phyloP scores from a whole-genome alignment of 495 filamentous ascomycete genomes.

The Xylaria intraflava region DNA sequence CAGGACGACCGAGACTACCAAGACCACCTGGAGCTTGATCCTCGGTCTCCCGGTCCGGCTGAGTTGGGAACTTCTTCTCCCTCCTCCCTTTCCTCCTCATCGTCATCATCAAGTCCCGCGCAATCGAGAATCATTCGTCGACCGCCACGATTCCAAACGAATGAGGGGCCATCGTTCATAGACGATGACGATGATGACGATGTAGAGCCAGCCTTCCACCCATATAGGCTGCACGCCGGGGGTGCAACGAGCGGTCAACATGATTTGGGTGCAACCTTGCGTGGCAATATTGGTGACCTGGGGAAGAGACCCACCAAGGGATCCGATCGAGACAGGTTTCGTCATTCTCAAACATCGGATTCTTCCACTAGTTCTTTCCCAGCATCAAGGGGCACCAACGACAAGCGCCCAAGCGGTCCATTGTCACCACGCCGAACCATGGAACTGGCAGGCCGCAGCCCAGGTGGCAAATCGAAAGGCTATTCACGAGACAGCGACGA shows the following conservation, averaged over 20 bases:
- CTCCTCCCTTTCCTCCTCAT: constrained; percentile 37
- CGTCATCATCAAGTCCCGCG: constrained; percentile 29
- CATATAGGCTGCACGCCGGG: constrained; percentile 38
- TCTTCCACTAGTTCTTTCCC: constrained; percentile 53
- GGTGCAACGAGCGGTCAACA: constrained; percentile 30
- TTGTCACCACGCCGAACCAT: constrained; percentile 50
- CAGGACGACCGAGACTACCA: not conserved
- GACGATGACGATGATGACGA: constrained; percentile 52
- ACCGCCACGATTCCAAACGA: constrained; percentile 47
- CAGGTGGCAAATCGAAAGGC: constrained; percentile 45
- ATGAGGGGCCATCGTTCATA: constrained; percentile 22
- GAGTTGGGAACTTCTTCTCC: constrained; percentile 23
- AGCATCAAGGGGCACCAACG: constrained; percentile 6
- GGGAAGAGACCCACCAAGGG: constrained; percentile 27
- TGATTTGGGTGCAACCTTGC: constrained; percentile 58
- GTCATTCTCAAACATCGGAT: constrained; percentile 49
- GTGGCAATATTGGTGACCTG: constrained; percentile 41
- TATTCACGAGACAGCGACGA: constrained; percentile 66
- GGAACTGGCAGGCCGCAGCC: constrained; percentile 53
- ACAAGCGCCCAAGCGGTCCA: constrained; percentile 16
- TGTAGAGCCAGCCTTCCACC: constrained; percentile 66
- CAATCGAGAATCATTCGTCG: constrained; percentile 51
- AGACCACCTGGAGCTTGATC: constrained; percentile 19
- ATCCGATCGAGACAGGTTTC: constrained; percentile 25
- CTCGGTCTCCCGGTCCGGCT: constrained; percentile 29